Evolutionary conservation across 2,329 filamentous ascomycete species (phyloP).

Genomic region (Alternaria gaisen): DNA sequence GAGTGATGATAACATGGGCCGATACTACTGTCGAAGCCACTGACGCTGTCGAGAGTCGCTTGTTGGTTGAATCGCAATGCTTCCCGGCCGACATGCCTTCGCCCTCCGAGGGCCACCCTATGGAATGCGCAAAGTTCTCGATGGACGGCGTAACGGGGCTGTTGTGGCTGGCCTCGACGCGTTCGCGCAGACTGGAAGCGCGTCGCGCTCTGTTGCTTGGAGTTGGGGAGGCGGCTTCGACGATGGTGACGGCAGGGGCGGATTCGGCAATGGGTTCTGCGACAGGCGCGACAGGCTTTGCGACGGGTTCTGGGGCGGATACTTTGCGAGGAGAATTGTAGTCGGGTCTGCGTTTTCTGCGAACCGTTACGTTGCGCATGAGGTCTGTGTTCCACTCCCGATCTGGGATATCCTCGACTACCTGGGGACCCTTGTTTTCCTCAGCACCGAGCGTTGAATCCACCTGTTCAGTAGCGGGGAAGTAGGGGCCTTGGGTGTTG

Average conservation of each 20-base stretch:
- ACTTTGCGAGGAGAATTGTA: conserved; percentile 32
- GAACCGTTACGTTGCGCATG: conserved; percentile 55
- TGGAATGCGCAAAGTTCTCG: conserved; percentile 59
- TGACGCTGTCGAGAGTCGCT: conserved; percentile 61
- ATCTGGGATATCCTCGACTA: conserved; percentile 40
- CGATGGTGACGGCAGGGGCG: conserved; percentile 16
- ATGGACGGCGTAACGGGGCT: conserved; percentile 52
- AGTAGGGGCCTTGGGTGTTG: conserved; percentile 26
- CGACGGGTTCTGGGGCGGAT: conserved; percentile 11
- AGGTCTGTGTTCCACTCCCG: conserved; percentile 53
- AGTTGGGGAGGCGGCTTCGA: conserved; percentile 32
- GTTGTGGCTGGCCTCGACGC: conserved; percentile 44
- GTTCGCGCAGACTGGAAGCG: conserved; percentile 43
- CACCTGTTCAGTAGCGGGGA: conserved; percentile 17
- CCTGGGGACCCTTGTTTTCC: conserved; percentile 27
- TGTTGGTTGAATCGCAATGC: conserved; percentile 44
- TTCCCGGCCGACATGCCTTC: conserved; percentile 36
- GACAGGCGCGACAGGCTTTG: neutral
- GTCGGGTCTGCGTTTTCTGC: conserved; percentile 44
- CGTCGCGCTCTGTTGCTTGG: conserved; percentile 30
- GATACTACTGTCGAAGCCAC: conserved; percentile 64
- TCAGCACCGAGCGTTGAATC: conserved; percentile 22
- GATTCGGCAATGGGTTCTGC: neutral
- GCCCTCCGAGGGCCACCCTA: conserved; percentile 58
- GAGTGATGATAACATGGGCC: conserved; percentile 63